Conservation (phyloP, 345 rosid genomes). For the Abelmoschus esculentus region DNA sequence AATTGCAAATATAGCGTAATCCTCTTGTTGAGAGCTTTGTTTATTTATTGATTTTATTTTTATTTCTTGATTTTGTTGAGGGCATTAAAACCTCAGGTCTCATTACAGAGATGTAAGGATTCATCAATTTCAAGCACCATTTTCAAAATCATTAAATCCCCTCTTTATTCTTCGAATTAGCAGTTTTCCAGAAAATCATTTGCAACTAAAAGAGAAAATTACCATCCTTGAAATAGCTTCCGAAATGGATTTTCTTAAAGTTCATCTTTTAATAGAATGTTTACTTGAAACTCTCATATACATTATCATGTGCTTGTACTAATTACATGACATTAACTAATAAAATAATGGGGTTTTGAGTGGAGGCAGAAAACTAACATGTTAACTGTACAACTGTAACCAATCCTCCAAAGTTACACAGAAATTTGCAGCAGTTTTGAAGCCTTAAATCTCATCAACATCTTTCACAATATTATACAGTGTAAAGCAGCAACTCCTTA, state of each 20-base stretch:
- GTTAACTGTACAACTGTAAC: conserved; percentile 4
- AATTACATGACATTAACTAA: background rate
- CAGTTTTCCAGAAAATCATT: too few species aligned
- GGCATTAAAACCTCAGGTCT: too few species aligned
- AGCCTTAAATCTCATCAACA: background rate
- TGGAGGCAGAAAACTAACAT: background rate
- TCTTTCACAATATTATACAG: background rate
- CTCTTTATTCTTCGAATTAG: too few species aligned
- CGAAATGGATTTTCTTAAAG: background rate
- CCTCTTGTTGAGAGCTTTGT: background rate
- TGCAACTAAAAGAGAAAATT: background rate
- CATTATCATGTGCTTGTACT: background rate
- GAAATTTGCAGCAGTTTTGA: background rate
- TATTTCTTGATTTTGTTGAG: too few species aligned
- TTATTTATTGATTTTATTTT: too few species aligned
- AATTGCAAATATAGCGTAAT: background rate
- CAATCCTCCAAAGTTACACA: background rate
- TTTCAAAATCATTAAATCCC: too few species aligned
- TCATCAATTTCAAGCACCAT: too few species aligned
- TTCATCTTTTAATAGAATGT: background rate
- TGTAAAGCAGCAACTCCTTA: background rate
- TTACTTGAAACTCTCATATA: background rate
- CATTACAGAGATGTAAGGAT: too few species aligned
- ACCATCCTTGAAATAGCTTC: background rate
- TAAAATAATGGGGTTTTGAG: background rate